Conservation (phyloP, 108 stramenopile genomes). For the Parietichytrium sp. region DNA sequence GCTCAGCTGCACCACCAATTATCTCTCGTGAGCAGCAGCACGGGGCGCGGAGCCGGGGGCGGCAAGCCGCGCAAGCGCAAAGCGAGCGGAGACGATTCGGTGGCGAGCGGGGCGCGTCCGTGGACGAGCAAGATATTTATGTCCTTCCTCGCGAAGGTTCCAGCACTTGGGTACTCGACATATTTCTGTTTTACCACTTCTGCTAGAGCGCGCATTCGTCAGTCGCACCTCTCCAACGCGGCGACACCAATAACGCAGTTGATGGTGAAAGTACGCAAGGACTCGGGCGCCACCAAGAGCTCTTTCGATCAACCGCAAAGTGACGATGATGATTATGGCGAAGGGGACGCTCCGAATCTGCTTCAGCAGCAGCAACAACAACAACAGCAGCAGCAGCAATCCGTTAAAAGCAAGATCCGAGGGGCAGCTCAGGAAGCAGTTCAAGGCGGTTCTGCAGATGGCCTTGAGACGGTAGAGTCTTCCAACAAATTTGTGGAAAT, state of each 20-base stretch:
- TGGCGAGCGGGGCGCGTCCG: background rate
- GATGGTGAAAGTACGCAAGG: background rate
- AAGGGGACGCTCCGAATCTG: background rate
- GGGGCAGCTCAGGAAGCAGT: background rate
- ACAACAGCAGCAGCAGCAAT: background rate
- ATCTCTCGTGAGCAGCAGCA: background rate
- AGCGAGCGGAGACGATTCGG: background rate
- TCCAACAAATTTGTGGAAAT: background rate
- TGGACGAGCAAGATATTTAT: too few species aligned
- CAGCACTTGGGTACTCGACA: background rate
- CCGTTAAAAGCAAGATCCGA: background rate
- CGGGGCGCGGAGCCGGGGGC: background rate
- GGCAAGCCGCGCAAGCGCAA: background rate
- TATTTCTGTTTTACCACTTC: constrained; percentile 32
- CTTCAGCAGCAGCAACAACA: background rate
- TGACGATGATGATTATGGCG: background rate
- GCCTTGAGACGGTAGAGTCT: background rate
- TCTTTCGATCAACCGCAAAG: background rate
- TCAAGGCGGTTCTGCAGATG: background rate
- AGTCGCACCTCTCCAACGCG: background rate
- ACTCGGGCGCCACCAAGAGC: background rate
- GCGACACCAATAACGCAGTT: background rate
- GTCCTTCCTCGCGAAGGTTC: background rate
- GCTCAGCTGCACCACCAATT: background rate
- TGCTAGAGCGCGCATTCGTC: background rate